Conservation (phyloP, 2,329 filamentous ascomycete genomes). For the Cadophora sp. region DNA sequence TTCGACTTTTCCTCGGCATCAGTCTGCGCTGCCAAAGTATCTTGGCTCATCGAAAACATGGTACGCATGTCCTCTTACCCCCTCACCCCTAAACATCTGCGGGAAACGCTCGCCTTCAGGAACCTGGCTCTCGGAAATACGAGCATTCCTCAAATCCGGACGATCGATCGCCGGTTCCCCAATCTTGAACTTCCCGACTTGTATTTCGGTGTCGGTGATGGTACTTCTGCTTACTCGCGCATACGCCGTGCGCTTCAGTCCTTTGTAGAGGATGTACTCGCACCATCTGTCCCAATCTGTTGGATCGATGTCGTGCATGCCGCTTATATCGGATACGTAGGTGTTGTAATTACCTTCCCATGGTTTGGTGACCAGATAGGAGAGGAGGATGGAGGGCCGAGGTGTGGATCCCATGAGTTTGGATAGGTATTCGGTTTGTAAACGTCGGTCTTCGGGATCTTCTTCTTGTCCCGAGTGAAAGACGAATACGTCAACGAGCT, state of each 20-base stretch:
- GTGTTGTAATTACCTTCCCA: constrained; percentile 95
- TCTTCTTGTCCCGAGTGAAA: constrained; percentile 99
- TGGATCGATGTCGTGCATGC: constrained; percentile 94
- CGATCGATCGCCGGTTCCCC: constrained; percentile 71
- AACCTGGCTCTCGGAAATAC: constrained; percentile 74
- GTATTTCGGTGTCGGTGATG: constrained; percentile 96
- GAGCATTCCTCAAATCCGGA: constrained; percentile 60
- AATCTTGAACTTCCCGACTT: constrained; percentile 94
- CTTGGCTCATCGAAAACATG: constrained; percentile 94
- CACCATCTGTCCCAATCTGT: constrained; percentile 98
- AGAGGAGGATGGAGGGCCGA: constrained; percentile 84
- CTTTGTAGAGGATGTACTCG: constrained; percentile 97
- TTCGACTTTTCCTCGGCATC: background rate
- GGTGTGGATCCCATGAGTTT: constrained; percentile 84
- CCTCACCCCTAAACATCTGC: constrained; percentile 79
- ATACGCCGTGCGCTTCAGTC: constrained; percentile 83
- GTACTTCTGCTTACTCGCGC: constrained; percentile 86
- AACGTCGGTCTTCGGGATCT: constrained; percentile 86
- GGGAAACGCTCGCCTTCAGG: constrained; percentile 84
- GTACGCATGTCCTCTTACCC: constrained; percentile 88
- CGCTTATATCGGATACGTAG: constrained; percentile 83
- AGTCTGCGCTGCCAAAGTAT: too few relatives aligned
- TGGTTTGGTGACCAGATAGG: constrained; percentile 91
- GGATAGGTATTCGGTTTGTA: constrained; percentile 86
- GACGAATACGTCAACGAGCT: constrained; percentile 90